Conservation (phyloP, 2,329 filamentous ascomycete genomes). For the Botrytis deweyae region DNA sequence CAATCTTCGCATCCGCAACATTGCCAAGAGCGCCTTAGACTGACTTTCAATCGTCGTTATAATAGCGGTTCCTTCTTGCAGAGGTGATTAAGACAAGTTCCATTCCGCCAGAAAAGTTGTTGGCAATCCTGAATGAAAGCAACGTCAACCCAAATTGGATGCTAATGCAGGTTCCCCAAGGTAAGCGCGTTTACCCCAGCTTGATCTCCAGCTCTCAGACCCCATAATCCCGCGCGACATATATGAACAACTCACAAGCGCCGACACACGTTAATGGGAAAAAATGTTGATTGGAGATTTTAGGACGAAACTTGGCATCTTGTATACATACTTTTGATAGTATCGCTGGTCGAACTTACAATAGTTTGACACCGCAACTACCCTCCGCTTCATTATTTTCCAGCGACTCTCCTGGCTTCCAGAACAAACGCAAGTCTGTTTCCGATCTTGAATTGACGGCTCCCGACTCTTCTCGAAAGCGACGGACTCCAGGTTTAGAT, state of each 20-base stretch:
- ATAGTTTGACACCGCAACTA: slow-evolving; percentile 11
- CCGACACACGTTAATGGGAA: not conserved
- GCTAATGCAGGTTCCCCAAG: slow-evolving; percentile 49
- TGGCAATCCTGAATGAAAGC: slow-evolving; percentile 43
- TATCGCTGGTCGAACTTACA: slow-evolving; percentile 20
- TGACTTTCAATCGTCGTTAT: slow-evolving; percentile 23
- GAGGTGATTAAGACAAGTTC: slow-evolving; percentile 51
- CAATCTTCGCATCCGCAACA: slow-evolving; percentile 23
- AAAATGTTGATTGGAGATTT: not conserved
- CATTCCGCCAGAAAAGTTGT: slow-evolving; percentile 46
- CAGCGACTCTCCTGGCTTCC: slow-evolving; percentile 17
- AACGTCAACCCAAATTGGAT: slow-evolving; percentile 49
- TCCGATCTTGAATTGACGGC: slow-evolving; percentile 28
- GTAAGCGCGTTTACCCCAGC: slow-evolving; percentile 40
- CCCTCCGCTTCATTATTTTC: slow-evolving; percentile 14
- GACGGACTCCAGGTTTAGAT: slow-evolving; percentile 32
- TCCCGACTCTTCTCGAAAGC: slow-evolving; percentile 28
- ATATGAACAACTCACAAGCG: not conserved
- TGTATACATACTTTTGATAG: slow-evolving; percentile 36
- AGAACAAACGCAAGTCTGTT: slow-evolving; percentile 34
- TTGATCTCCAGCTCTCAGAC: slow-evolving; percentile 23
- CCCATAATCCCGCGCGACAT: slow-evolving; percentile 10
- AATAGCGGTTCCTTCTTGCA: slow-evolving; percentile 46
- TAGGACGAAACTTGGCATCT: slow-evolving; percentile 36
- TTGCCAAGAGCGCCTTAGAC: slow-evolving; percentile 23